Conservation (phyloP, 1,284 basidiomycete genomes). For the Ceratobasidium papillatum region DNA sequence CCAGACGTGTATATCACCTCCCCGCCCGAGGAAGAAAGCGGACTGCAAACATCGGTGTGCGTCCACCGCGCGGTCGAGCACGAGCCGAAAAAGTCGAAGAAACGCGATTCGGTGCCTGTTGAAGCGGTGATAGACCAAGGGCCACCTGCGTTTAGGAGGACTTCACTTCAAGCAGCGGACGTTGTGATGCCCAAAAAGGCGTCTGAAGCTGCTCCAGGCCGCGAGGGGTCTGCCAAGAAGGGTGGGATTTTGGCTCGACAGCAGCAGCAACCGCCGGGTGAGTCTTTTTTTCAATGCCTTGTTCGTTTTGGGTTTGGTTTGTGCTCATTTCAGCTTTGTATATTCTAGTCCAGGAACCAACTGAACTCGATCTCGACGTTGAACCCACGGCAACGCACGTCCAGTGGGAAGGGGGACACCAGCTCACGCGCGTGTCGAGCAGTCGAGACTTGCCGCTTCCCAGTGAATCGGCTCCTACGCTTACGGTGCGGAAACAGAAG, state of each 20-base stretch:
- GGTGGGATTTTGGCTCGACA: background rate
- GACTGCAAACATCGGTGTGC: conserved; percentile 24
- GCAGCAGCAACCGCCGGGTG: background rate
- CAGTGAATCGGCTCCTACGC: background rate
- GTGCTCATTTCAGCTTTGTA: conserved; percentile 10
- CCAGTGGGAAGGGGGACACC: conserved; percentile 7
- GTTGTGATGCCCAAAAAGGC: conserved; percentile 24
- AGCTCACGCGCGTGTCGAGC: conserved; percentile 22
- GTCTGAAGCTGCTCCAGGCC: background rate
- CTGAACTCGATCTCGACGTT: background rate
- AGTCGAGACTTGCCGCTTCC: background rate
- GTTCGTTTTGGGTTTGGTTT: background rate
- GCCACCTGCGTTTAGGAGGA: conserved; percentile 25
- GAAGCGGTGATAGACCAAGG: background rate
- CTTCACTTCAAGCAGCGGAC: conserved; percentile 3
- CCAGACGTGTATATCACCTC: conserved; percentile 30
- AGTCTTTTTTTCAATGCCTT: background rate
- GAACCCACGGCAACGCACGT: background rate
- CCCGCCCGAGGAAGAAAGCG: conserved; percentile 17
- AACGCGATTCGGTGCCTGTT: background rate
- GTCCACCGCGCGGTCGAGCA: conserved; percentile 29
- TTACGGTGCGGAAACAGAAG: background rate
- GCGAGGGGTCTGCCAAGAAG: background rate
- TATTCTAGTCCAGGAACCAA: background rate
- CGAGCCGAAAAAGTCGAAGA: conserved; percentile 22